Conservation (phyloP, 176 grass and related monocot genomes). For the Canna indica region DNA sequence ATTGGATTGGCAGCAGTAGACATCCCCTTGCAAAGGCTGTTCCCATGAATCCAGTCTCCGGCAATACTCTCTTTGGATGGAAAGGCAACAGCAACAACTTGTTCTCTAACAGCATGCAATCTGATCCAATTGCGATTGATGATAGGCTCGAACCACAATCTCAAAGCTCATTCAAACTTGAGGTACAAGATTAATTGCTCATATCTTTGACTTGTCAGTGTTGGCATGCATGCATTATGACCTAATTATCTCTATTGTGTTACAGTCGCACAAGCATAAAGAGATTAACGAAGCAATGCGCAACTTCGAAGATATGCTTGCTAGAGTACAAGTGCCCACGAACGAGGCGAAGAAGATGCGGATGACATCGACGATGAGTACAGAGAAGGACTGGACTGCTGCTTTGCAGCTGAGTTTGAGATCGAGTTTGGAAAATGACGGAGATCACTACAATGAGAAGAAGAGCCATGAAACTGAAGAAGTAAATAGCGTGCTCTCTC, state of each 20-base stretch:
- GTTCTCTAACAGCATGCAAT: not conserved
- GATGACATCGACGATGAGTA: too few species aligned
- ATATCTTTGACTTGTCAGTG: too few species aligned
- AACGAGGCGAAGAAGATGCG: conserved; percentile 25
- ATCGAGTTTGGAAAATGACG: conserved; percentile 17
- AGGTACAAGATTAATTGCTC: not conserved
- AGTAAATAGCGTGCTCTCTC: conserved; percentile 37
- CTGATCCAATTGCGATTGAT: conserved; percentile 37
- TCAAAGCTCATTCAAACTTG: not conserved
- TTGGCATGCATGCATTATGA: too few species aligned
- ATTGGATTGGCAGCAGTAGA: conserved; percentile 16
- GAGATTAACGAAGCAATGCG: conserved; percentile 13
- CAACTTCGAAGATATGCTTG: conserved; percentile 4
- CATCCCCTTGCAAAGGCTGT: conserved; percentile 11
- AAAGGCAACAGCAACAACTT: conserved; percentile 15
- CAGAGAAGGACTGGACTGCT: conserved; percentile 22
- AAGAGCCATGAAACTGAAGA: conserved; percentile 18
- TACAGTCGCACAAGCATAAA: not conserved
- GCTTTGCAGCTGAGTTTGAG: conserved; percentile 59
- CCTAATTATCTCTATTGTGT: too few species aligned
- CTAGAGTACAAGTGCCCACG: not conserved
- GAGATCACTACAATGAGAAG: conserved; percentile 24
- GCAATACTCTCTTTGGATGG: not conserved
- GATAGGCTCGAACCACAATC: conserved; percentile 24
- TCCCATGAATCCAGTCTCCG: not conserved